A percentile compares a stretch with the other conserved stretches of the same genome.
phyloP scores from a whole-genome alignment of 2,329 filamentous ascomycete species.

The Ceratocystis papillata region DNA sequence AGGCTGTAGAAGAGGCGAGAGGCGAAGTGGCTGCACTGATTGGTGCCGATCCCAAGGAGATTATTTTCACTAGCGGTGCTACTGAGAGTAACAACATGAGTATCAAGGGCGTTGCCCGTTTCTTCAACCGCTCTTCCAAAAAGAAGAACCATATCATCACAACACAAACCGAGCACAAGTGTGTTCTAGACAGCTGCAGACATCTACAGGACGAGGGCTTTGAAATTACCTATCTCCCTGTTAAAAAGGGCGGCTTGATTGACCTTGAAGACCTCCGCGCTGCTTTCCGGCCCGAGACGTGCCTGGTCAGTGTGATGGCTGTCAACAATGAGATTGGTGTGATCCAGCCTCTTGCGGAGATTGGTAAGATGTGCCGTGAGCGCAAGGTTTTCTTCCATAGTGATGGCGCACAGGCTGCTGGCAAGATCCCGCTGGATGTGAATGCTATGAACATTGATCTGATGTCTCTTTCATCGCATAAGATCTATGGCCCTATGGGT shows the following conservation, averaged over 20 bases:
- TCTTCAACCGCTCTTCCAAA: constrained; percentile 86
- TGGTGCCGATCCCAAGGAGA: constrained; percentile 91
- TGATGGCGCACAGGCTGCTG: constrained; percentile 92
- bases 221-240: constrained; percentile 91
- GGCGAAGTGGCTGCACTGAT: constrained; percentile 75
- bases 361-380: constrained; percentile 78
- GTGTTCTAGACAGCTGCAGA: constrained; percentile 90
- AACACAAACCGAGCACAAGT: constrained; percentile 96
- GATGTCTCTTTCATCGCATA: constrained; percentile 98
- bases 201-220: constrained; percentile 96
- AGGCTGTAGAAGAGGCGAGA: constrained; percentile 79
- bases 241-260: constrained; percentile 75
- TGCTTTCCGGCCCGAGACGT: constrained; percentile 83
- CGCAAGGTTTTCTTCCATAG: constrained; percentile 98
- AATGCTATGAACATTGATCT: constrained; percentile 97
- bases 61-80: constrained; percentile 95
- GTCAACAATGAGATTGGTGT: constrained; percentile 99
- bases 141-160: constrained; percentile 99
- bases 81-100: constrained; percentile 99
- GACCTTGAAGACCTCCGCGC: constrained; percentile 73
- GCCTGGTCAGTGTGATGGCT: constrained; percentile 91
- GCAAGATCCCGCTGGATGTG: constrained; percentile 93
- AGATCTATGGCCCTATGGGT: constrained; percentile 96
- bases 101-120: constrained; percentile 93
- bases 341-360: constrained; percentile 90